Base-by-base conservation (phyloP, 2,329 filamentous ascomycete genomes). In the Penicillium sp. region DNA sequence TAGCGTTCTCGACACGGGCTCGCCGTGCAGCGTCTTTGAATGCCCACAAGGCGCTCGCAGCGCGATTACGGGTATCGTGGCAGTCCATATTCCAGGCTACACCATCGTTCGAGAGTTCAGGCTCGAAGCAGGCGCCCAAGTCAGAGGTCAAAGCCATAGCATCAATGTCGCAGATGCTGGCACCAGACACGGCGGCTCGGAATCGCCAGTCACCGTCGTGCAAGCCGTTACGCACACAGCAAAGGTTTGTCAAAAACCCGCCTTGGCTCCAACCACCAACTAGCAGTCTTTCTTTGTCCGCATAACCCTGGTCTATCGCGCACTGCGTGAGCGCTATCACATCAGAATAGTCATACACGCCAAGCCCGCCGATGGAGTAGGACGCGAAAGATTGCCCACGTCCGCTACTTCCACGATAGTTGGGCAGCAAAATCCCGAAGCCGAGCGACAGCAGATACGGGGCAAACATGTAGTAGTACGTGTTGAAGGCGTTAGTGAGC, bases 351-450 rank as follows among this genome's bases (percentile, higher is more conserved):
- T 56, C 57, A 41, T 54, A 47, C 6, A 44, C 27, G 18, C 57
- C 57, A 8, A 53, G 42, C 20, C 45, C 50, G 16, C 55, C 55
- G 30, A 50, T 38, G 22, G 53, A 50, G 30, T 56, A 53, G 14
- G 50, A 44, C 10, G 48, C 50, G 40, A 56, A 56, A 20, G 36
- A n/a, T 38, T 54, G 31, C n/a, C 57, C 55, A 24, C 55, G 55
- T 14, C 55, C 53, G 11, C 46, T 58, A 39, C 57, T 54, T 35
- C 57, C 57, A 31, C 56, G 55, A 44, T 58, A 60, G 46, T 60
- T 60, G 16, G 55, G 57, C 25, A 48, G 47, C n/a, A 60, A 38
- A 11, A 60, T 50, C 16, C 46, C 57, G 38, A 51, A 60, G 27
- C 57, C 57, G 13, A 44, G 50, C 9, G 47, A 58, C 20, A 55